Evolutionary conservation across 176 grass and related monocot species (phyloP), one percentile per base, ranked within the genome.

Genomic region (Pontederia paniculata): DNA sequence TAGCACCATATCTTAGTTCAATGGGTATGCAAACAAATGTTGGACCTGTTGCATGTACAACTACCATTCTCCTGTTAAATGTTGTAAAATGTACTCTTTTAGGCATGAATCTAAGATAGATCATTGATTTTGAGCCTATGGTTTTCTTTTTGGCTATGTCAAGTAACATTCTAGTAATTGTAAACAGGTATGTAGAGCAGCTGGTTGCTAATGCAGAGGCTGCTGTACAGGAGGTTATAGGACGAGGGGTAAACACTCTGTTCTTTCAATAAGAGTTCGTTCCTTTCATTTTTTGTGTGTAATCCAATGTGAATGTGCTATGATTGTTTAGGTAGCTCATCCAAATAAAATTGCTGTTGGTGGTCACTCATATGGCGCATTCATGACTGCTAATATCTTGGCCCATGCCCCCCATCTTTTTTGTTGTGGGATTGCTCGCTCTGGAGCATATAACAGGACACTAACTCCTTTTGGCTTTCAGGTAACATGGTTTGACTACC

Each of bases 381-480:
- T 98, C 80, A 98, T 98, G 93, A 88, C 93, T 5, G 93, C 93
- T 58, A 98, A 98, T 80, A 80, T 98, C 28, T 81, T 98, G 81
- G 93, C 93, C 68, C 93, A 98, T 46, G 93, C 93, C 77, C 69
- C 93, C 16, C 93, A 91, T 76, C 80, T 98, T 69, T 98, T 98
- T 56, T 84, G 77, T 70, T 98, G 86, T 0, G 93, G 93, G 3
- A 71, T 91, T 60, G 86, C 93, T 91, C 93, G 86, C 45, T 98
- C 93, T 73, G 93, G 93, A 74, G 93, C 93, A 74, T 98, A 98
- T 80, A 98, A 98, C 71, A 81, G 87, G 69, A 98, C 93, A 42
- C 68, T 98, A 53, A 98, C 93, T 82, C 93, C 93, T 63, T 98
- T 98, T 77, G 93, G 93, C 13, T 98, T 98, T 88, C 93, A 98